phyloP scores from a whole-genome alignment of 2,329 filamentous ascomycete genomes.

The Microdochium nivale region DNA sequence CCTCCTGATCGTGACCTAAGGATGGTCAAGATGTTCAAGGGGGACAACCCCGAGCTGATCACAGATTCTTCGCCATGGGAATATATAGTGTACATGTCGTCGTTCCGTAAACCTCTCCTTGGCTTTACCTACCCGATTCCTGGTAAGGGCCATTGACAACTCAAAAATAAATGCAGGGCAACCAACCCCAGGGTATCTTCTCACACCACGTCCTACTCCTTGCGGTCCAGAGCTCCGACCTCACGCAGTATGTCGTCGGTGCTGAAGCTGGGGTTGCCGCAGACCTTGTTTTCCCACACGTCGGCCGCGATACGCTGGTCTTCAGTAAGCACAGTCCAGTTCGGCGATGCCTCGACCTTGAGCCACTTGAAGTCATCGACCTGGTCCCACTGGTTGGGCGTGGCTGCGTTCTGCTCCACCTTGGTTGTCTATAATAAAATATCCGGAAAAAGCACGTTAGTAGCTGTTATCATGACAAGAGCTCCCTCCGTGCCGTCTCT shows the following conservation, averaged over 20 bases:
- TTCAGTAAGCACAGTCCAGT: conserved; percentile 67
- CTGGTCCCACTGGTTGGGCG: conserved; percentile 70
- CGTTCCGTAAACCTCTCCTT: too few relatives aligned
- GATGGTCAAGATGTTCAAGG: too few relatives aligned
- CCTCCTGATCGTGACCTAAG: too few relatives aligned
- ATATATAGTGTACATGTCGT: too few relatives aligned
- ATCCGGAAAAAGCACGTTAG: too few relatives aligned
- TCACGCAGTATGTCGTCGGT: conserved; percentile 57
- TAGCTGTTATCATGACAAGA: neutral
- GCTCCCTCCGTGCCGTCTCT: too few relatives aligned
- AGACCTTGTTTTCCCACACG: conserved; percentile 62
- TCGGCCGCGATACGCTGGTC: conserved; percentile 49
- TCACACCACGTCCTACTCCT: neutral
- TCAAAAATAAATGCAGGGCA: too few relatives aligned
- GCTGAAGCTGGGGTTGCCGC: conserved; percentile 51
- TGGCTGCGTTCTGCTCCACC: conserved; percentile 19
- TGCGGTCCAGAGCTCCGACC: conserved; percentile 27
- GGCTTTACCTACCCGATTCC: too few relatives aligned
- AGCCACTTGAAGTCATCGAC: conserved; percentile 99
- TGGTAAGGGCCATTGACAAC: too few relatives aligned
- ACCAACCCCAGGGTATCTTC: too few relatives aligned
- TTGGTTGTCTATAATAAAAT: conserved; percentile 14
- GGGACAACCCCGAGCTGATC: too few relatives aligned
- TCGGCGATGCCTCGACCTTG: conserved; percentile 74
- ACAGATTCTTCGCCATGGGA: too few relatives aligned